phyloP scores from a whole-genome alignment of 176 grass and related monocot species.

The Poa pratensis region DNA sequence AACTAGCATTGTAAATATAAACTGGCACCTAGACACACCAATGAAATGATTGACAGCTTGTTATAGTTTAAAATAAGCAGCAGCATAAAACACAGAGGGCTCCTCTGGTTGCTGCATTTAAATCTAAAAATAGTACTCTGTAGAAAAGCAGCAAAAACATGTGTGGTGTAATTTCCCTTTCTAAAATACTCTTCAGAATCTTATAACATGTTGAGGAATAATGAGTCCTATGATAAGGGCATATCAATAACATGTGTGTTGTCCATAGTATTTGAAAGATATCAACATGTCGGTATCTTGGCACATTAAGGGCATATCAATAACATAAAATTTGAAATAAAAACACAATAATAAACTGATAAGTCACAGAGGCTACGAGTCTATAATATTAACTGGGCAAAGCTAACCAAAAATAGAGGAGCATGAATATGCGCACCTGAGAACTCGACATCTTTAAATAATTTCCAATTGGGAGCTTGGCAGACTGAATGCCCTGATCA shows the following conservation, averaged over 20 bases:
- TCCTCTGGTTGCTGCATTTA: not conserved
- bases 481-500: constrained; percentile 86
- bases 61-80: not conserved
- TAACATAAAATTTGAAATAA: not conserved
- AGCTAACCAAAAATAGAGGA: not conserved
- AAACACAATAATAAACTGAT: constrained; percentile 5
- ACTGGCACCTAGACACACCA: not conserved
- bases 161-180: not conserved
- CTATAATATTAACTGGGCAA: not conserved
- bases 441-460: constrained; percentile 97
- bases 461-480: constrained; percentile 84
- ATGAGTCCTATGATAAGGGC: not conserved
- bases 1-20: not conserved
- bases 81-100: not conserved
- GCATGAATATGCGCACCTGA: constrained; percentile 55
- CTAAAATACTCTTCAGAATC: not conserved
- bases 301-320: not conserved
- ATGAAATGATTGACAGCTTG: not conserved
- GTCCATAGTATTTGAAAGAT: constrained; percentile 1
- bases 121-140: not conserved
- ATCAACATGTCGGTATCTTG: constrained; percentile 18
- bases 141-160: not conserved
- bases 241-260: no score
- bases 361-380: not conserved
- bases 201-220: constrained; percentile 3